Evolutionary conservation across 257 asterid genomes (phyloP), one percentile per base, ranked within the genome.

Genomic region (Gentiana macrophylla): DNA sequence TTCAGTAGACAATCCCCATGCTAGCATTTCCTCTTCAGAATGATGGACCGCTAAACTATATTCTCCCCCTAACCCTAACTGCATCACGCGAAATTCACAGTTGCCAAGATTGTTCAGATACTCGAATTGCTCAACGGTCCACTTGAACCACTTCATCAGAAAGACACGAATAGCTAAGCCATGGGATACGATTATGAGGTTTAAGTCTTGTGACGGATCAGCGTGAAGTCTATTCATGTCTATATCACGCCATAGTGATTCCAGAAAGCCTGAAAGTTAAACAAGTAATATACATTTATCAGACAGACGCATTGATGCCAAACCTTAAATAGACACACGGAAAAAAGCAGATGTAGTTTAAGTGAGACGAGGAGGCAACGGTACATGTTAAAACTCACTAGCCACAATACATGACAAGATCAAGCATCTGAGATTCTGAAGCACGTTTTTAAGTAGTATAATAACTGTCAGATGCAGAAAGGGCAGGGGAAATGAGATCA

Each of bases 81-180:
- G 74, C 80, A 75, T 64, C 3, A 75, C 80, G 34, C 74, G 69
- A 55, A 71, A 71, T 65, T 75, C 80, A n/a, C 74, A 67, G 55
- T 75, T 71, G 6, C 64, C 72, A 1, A 58, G 49, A 48, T 71
- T 75, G 59, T 59, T 71, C 24, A 71, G 62, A 60, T 57, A 65
- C 63, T 75, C 80, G 7, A 71, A 75, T 52, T 75, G 80, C 49
- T 71, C 72, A 1, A 67, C 75, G 8, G 80, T 71, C 80, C 80
- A 75, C 77, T 75, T 75, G 70, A 75, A 75, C 80, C 77, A 75
- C 70, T 67, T 75, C 80, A 71, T 75, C 11, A 75, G 67, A 59
- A 75, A 71, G 41, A 71, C 75, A 0, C 75, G 74, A 44, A 72
- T 46, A 32, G 80, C 72, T 10, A 75, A 64, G 35, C 77, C 80